These are phyloP conservation scores for Capsaspora owczarzaki DNA, from an alignment of 78 protist species.

Conservation along the genomic window DNA sequence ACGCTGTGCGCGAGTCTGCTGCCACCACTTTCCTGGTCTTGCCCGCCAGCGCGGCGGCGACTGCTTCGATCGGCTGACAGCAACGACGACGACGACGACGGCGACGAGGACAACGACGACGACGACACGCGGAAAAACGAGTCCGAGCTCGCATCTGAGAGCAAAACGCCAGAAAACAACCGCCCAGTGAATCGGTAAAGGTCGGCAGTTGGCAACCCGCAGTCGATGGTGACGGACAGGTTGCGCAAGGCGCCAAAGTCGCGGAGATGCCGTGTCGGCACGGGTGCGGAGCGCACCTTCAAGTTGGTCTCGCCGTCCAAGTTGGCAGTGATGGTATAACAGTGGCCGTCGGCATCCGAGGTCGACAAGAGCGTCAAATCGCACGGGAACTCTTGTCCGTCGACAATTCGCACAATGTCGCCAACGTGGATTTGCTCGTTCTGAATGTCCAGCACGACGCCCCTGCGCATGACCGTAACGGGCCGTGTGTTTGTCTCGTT, in stretches of 20 bases:
- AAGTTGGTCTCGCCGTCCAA: constrained; percentile 67
- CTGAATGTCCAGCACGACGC: background rate
- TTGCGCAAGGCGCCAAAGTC: background rate
- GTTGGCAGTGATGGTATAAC: constrained; percentile 60
- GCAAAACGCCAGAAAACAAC: no score
- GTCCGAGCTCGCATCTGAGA: background rate
- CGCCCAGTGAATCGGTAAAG: no score
- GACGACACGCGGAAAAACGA: background rate
- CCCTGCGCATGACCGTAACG: background rate
- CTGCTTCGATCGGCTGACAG: no score
- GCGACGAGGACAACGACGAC: no score
- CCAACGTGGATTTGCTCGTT: background rate
- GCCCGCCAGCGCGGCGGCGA: no score
- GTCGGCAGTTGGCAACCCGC: no score
- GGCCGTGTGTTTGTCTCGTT: background rate
- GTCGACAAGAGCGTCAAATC: constrained; percentile 16
- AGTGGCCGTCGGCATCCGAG: constrained; percentile 35
- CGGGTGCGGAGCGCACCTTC: constrained; percentile 20
- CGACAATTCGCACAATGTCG: background rate
- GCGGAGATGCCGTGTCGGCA: background rate
- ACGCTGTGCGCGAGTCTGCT: no score
- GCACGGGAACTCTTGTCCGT: constrained; percentile 13
- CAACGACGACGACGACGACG: no score
- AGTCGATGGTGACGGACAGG: background rate
- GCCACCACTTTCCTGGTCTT: no score